These are phyloP conservation scores for Quercus phellos DNA, from an alignment of 331 rosid species.

Conservation along the genomic window DNA sequence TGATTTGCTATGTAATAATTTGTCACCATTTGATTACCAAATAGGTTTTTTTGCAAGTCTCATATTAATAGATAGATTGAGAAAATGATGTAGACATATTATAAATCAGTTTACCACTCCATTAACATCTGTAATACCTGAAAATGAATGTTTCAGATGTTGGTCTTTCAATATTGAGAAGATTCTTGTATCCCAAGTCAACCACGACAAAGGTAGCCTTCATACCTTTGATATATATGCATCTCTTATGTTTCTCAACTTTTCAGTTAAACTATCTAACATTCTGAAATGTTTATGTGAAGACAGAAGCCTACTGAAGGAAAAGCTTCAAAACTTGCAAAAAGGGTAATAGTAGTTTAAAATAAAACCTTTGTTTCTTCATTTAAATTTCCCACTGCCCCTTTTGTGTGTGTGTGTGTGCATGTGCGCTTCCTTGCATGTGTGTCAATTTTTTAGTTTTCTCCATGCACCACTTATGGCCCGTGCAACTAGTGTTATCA, in stretches of 20 bases:
- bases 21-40: background rate
- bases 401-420: background rate
- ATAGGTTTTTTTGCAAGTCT: background rate
- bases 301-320: slow-evolving; percentile 67
- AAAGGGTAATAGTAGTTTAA: slow-evolving; percentile 59
- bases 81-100: background rate
- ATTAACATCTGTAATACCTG: slow-evolving; percentile 14
- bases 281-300: slow-evolving; percentile 46
- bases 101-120: background rate
- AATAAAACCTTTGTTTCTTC: background rate
- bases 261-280: slow-evolving; percentile 32
- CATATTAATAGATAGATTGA: background rate
- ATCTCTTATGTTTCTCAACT: slow-evolving; percentile 23
- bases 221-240: slow-evolving; percentile 16
- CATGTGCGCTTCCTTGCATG: too few species aligned
- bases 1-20: background rate
- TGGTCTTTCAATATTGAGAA: slow-evolving; percentile 83
- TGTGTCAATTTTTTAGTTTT: background rate
- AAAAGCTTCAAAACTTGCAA: slow-evolving; percentile 80
- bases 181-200: slow-evolving; percentile 77
- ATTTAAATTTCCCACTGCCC: background rate
- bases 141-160: slow-evolving; percentile 59
- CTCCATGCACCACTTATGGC: too few species aligned
- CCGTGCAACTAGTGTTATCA: too few species aligned
- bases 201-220: slow-evolving; percentile 58